Percentiles rank a stretch among this genome's conserved stretches.
Evolutionary conservation across 169 alveolate species (phyloP).

Genomic region (Plasmodium falciparum): DNA sequence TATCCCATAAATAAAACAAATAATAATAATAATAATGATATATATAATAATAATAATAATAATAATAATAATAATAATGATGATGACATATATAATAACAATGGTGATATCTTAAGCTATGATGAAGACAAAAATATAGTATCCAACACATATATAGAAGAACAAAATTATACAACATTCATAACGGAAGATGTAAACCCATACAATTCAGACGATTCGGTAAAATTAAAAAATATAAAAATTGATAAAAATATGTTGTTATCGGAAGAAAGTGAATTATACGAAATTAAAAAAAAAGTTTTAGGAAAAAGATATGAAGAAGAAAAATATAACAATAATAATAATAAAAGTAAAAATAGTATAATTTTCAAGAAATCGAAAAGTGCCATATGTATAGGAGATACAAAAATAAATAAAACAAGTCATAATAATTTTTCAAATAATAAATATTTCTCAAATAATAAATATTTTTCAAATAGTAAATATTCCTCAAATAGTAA

Average conservation of each 20-base stretch:
- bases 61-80: not conserved
- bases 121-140: not conserved
- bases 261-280: slow-evolving; percentile 5
- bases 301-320: not conserved
- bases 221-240: not conserved
- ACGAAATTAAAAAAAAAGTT: not conserved
- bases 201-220: not conserved
- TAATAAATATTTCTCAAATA: not conserved
- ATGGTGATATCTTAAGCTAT: not conserved
- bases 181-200: too few species aligned
- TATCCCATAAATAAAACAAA: not conserved
- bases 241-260: slow-evolving; percentile 1
- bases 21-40: not conserved
- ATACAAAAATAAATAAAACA: not conserved
- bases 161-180: not conserved
- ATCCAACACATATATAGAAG: not conserved
- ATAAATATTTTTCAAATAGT: not conserved
- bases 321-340: not conserved
- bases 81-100: not conserved
- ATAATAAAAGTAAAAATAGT: not conserved
- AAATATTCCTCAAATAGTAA: not conserved
- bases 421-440: not conserved
- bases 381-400: not conserved
- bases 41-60: not conserved
- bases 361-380: not conserved